Percentiles rank a stretch among this genome's conserved stretches.
These are phyloP conservation scores for Fagus crenata DNA, from an alignment of 306 rosid genomes.

Conservation along the genomic window DNA sequence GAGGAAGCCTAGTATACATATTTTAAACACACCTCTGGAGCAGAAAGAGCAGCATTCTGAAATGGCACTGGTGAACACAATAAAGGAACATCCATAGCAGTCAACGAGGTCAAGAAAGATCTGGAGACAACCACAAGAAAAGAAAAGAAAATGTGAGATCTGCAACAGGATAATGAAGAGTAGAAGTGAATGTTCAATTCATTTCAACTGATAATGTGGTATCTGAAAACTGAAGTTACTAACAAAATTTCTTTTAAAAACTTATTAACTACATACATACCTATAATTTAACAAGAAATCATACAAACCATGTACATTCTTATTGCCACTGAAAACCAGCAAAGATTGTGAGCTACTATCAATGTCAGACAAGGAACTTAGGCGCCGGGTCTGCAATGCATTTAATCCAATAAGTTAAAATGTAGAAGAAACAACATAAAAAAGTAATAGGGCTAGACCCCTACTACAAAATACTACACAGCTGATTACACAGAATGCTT, in stretches of 20 bases:
- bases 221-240: constrained; percentile 18
- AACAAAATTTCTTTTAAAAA: constrained; percentile 13
- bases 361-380: constrained; percentile 58
- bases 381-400: constrained; percentile 63
- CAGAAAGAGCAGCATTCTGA: constrained; percentile 74
- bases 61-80: constrained; percentile 82
- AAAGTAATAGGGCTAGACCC: neutral
- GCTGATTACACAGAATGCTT: neutral
- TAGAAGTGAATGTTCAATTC: constrained; percentile 21
- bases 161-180: constrained; percentile 19
- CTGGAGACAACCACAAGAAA: constrained; percentile 44
- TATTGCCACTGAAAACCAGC: constrained; percentile 68
- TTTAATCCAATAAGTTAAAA: constrained; percentile 10
- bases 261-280: constrained; percentile 34
- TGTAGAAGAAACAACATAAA: neutral
- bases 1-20: neutral
- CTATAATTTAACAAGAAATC: constrained; percentile 85
- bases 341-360: constrained; percentile 80
- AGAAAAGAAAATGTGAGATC: constrained; percentile 1
- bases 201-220: constrained; percentile 8
- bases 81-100: constrained; percentile 79
- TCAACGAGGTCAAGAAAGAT: constrained; percentile 63
- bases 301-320: constrained; percentile 69
- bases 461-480: neutral
- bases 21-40: constrained; percentile 64